Conservation (phyloP, 169 alveolate species). For the Babesia gibsoni region DNA sequence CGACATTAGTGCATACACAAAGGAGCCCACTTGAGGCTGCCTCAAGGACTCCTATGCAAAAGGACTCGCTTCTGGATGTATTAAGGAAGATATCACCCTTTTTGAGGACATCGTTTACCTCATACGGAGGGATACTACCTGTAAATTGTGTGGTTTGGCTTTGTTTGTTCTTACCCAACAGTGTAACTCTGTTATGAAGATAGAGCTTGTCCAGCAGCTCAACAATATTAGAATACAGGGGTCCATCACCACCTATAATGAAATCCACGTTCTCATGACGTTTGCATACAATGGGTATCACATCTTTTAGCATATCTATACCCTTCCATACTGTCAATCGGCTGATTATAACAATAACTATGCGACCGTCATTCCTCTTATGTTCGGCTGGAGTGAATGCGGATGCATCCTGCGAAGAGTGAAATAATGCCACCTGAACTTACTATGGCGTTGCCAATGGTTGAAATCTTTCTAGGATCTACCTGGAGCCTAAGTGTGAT, state of each 20-base stretch:
- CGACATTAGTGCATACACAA: constrained; percentile 97
- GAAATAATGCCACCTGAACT: constrained; percentile 14
- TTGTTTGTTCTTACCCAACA: constrained; percentile 73
- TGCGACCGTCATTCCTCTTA: constrained; percentile 78
- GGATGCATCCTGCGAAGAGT: constrained; percentile 59
- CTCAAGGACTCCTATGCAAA: constrained; percentile 96
- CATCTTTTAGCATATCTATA: constrained; percentile 91
- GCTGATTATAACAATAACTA: constrained; percentile 91
- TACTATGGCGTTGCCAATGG: constrained; percentile 85
- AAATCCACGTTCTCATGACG: constrained; percentile 88
- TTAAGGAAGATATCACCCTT: constrained; percentile 97
- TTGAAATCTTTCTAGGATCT: constrained; percentile 89
- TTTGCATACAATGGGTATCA: constrained; percentile 94
- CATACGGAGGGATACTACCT: constrained; percentile 87
- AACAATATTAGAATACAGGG: constrained; percentile 88
- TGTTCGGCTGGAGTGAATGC: constrained; percentile 71
- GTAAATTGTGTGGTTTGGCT: constrained; percentile 50
- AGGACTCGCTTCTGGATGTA: constrained; percentile 97
- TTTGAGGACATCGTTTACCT: constrained; percentile 91
- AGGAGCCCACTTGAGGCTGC: constrained; percentile 99
- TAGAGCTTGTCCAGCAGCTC: constrained; percentile 91
- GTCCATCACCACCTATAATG: constrained; percentile 96
- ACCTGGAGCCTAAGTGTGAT: constrained; percentile 91
- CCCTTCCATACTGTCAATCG: constrained; percentile 98
- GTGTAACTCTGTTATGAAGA: constrained; percentile 90